Evolutionary conservation across 2,329 filamentous ascomycete species (phyloP).

Genomic region (Colletotrichum musicola): DNA sequence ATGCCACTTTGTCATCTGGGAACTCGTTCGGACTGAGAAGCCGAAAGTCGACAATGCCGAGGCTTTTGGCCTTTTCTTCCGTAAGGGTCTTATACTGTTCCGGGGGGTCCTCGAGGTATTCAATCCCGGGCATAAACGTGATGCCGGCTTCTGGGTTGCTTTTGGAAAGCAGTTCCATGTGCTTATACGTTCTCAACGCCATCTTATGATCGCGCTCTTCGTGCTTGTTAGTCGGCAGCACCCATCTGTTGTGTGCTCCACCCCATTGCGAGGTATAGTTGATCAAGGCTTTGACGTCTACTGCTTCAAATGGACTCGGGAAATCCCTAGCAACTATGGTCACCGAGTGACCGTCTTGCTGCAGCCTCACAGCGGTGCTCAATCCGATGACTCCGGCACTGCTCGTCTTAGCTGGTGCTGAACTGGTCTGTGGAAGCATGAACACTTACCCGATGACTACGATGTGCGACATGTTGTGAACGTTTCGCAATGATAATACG

Average conservation of each 20-base stretch:
- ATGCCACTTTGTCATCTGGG: conserved; percentile 54
- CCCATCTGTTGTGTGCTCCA: conserved; percentile 67
- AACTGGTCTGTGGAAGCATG: not conserved
- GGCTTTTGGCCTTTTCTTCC: conserved; percentile 45
- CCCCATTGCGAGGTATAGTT: conserved; percentile 71
- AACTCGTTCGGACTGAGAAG: conserved; percentile 52
- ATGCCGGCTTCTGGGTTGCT: conserved; percentile 57
- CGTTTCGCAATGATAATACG: not conserved
- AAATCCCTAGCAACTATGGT: conserved; percentile 61
- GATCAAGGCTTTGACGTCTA: conserved; percentile 54
- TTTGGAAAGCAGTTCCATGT: conserved; percentile 52
- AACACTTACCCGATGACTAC: conserved; percentile 36
- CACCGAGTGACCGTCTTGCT: conserved; percentile 54
- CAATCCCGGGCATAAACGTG: conserved; percentile 62
- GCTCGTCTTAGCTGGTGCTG: conserved; percentile 1
- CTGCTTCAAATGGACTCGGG: conserved; percentile 59
- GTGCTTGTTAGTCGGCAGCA: conserved; percentile 45
- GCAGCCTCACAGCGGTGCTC: conserved; percentile 60
- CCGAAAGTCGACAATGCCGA: conserved; percentile 54
- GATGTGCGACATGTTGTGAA: conserved; percentile 22
- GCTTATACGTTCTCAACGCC: conserved; percentile 56
- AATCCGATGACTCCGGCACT: conserved; percentile 68
- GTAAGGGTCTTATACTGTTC: conserved; percentile 55
- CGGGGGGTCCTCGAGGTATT: conserved; percentile 63
- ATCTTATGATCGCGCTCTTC: conserved; percentile 57